Conservation (phyloP, 2,329 filamentous ascomycete species). For the Neopestalotiopsis sp. region DNA sequence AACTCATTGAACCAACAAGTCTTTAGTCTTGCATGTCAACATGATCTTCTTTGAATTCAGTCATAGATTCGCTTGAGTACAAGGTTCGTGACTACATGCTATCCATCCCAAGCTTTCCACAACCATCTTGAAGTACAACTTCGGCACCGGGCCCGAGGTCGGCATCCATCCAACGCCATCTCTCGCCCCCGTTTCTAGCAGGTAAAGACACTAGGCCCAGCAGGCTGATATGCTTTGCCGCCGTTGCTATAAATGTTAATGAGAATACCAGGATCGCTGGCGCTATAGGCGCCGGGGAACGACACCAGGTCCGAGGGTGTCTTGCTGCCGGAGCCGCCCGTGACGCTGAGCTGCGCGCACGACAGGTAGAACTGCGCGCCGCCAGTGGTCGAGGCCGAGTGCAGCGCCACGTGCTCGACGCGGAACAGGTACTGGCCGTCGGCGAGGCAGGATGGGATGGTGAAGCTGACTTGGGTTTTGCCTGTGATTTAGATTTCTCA, state of each 20-base stretch:
- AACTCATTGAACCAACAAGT: background rate
- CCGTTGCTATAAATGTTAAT: constrained; percentile 47
- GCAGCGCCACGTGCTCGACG: constrained; percentile 42
- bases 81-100: no score
- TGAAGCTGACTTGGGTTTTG: constrained; percentile 31
- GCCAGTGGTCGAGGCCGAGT: constrained; percentile 34
- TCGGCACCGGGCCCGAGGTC: background rate
- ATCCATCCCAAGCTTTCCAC: no score
- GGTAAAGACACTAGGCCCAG: constrained; percentile 19
- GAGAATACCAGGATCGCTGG: constrained; percentile 44
- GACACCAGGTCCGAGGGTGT: constrained; percentile 40
- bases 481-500: background rate
- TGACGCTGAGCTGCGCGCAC: constrained; percentile 39
- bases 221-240: constrained; percentile 18
- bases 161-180: no score
- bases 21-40: no score
- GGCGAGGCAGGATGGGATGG: constrained; percentile 38
- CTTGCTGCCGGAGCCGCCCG: constrained; percentile 35
- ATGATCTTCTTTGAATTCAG: no score
- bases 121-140: no score
- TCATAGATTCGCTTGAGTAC: no score
- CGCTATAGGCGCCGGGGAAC: constrained; percentile 45
- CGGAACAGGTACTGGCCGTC: constrained; percentile 44
- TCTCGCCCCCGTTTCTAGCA: background rate
- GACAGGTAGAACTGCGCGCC: constrained; percentile 43